Base-by-base conservation (phyloP, 768 basidiomycete species). In the Heimioporus sp. region DNA sequence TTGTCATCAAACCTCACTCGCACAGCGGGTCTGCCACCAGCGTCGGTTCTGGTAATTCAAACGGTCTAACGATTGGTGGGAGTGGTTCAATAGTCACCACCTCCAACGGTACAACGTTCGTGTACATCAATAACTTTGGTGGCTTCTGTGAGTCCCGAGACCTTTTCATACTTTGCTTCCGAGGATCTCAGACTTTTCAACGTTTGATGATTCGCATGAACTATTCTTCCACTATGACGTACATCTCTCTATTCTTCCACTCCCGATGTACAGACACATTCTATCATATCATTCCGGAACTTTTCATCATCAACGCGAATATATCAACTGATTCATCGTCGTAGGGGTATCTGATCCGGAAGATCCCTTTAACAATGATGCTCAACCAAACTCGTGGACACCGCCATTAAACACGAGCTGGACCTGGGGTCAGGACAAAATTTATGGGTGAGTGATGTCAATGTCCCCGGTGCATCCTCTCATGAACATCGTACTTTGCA, bases 341-440 rank as follows among this genome's bases (percentile, higher is more conserved):
- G 30, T 51, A 87, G 86, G 83, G 86, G 76, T 80, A 17, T 72
- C 67, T 69, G 81, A 90, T 67, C 83, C 85, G 13, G 75, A 83
- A 41, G 75, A 88, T 64, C 88, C 91, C 7, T 90, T 84, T 74
- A 85, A 84, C 70, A 83, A 87, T 65, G 74, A 78, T 39, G 91
- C 92, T 8, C 79, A 75, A 52, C 77, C 86, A 10, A 90, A 93
- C 60, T 82, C 79, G 2, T 94, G 88, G 85, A 86, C 87, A 7
- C 90, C 90, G 2, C 78, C 87, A 8, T 73, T 96, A 44, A 88
- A 87, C 71, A 75, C 83, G 60, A 79, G 73, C 24, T 96, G 91
- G 89, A 76, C 71, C 20, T 93, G 76, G 74, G 82, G 80, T 13
- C 71, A 72, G 46, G 79, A 90, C 72, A 80, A 73, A 39, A 69